Evolutionary conservation across 345 rosid genomes (phyloP).

Genomic region (Mangifera indica): DNA sequence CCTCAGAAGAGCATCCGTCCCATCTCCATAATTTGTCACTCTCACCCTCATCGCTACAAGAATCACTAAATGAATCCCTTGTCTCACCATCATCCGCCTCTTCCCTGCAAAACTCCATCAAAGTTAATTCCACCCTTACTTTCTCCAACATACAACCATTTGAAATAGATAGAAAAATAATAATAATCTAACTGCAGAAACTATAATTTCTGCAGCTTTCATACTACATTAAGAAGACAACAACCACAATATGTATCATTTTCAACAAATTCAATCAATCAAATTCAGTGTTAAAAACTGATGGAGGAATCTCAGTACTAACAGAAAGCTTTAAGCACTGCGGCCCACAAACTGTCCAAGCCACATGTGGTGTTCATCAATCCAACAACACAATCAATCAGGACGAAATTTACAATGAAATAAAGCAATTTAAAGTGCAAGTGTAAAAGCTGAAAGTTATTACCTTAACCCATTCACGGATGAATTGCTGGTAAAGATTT

Average conservation of each 20-base stretch:
- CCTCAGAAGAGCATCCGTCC: constrained; percentile 87
- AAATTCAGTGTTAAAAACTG: not conserved
- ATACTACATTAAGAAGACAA: not conserved
- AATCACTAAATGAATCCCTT: constrained; percentile 84
- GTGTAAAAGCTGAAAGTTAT: not conserved
- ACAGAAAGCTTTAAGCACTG: not conserved
- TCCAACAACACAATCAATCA: not conserved
- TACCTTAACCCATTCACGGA: constrained; percentile 71
- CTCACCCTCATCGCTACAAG: constrained; percentile 85
- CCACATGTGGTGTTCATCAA: not conserved
- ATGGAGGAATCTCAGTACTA: not conserved
- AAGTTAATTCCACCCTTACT: not conserved
- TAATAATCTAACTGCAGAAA: not conserved
- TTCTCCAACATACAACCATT: not conserved
- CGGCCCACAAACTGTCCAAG: not conserved
- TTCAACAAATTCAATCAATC: not conserved
- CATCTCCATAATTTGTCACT: constrained; percentile 76
- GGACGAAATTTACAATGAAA: not conserved
- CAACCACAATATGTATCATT: not conserved
- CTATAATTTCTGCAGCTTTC: not conserved
- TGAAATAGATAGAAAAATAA: constrained; percentile 1
- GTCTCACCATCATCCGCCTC: constrained; percentile 75
- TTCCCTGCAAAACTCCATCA: constrained; percentile 47
- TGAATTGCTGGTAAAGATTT: constrained; percentile 82
- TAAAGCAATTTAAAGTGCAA: not conserved